These are phyloP conservation scores for Phytopythium helicoides DNA, from an alignment of 352 stramenopile species.

Conservation along the genomic window DNA sequence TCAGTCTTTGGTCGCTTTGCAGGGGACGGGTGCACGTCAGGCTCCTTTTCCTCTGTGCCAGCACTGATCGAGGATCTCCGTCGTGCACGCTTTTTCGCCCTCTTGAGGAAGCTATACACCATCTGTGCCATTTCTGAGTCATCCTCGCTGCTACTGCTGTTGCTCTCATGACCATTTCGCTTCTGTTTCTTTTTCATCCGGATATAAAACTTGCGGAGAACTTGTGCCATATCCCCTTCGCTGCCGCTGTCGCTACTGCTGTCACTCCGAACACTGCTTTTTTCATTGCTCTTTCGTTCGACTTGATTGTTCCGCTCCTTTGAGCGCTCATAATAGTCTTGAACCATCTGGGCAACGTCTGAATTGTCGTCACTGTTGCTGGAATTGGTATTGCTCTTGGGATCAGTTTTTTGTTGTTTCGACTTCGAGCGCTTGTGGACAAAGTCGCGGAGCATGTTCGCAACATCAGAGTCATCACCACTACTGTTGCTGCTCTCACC, in stretches of 20 bases:
- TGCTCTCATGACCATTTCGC: neutral
- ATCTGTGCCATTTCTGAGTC: too few relatives aligned
- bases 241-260: too few relatives aligned
- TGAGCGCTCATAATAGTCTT: neutral
- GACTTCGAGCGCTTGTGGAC: slow-evolving; percentile 5
- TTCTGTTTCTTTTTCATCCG: slow-evolving; percentile 2
- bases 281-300: too few relatives aligned
- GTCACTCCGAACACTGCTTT: too few relatives aligned
- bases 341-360: slow-evolving; percentile 8
- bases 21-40: neutral
- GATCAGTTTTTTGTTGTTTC: too few relatives aligned
- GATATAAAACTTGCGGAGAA: neutral
- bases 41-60: neutral
- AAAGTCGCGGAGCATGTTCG: neutral
- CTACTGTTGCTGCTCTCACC: slow-evolving; percentile 12
- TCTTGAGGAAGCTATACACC: too few relatives aligned
- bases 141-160: too few relatives aligned
- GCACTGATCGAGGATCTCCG: neutral
- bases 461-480: slow-evolving; percentile 6
- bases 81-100: neutral
- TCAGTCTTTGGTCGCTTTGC: neutral
- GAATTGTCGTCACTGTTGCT: slow-evolving; percentile 6
- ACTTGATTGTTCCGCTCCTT: neutral
- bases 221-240: neutral
- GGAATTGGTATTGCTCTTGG: slow-evolving; percentile 8